Evolutionary conservation across 192 early-diverging fungal species (phyloP).

Genomic region (Kickxella alabastrina): DNA sequence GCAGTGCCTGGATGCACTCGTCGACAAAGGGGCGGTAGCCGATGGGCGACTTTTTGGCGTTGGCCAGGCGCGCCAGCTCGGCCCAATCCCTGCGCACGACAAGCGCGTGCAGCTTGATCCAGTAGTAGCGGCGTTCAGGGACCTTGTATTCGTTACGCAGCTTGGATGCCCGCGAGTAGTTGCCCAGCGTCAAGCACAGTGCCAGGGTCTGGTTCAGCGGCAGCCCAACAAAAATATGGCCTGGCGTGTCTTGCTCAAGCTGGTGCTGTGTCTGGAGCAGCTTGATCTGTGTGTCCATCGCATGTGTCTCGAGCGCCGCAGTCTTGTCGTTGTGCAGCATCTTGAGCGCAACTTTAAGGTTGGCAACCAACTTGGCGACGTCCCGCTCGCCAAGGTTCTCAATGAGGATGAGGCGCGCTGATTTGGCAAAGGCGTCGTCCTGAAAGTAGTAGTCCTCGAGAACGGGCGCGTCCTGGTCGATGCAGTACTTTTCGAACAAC

Average conservation of each 20-base stretch:
- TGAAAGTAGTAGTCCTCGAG: slow-evolving; percentile 97
- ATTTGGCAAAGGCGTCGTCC: slow-evolving; percentile 71
- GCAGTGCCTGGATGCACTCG: slow-evolving; percentile 71
- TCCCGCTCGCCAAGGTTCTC: slow-evolving; percentile 49
- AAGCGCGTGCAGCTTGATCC: slow-evolving; percentile 82
- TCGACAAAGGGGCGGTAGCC: slow-evolving; percentile 78
- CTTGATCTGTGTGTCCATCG: slow-evolving; percentile 52
- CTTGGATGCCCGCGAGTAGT: slow-evolving; percentile 70
- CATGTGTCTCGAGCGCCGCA: slow-evolving; percentile 69
- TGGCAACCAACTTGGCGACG: slow-evolving; percentile 56
- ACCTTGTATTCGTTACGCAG: slow-evolving; percentile 81
- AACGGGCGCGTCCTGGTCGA: slow-evolving; percentile 66
- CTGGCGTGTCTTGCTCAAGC: slow-evolving; percentile 65
- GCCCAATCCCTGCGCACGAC: slow-evolving; percentile 82
- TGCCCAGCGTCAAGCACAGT: slow-evolving; percentile 69
- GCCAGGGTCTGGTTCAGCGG: slow-evolving; percentile 83
- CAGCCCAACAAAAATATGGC: slow-evolving; percentile 63
- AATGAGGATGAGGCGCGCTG: slow-evolving; percentile 57
- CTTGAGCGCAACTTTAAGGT: slow-evolving; percentile 68
- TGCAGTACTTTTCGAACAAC: slow-evolving; percentile 83
- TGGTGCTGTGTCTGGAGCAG: slow-evolving; percentile 70
- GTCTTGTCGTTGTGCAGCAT: slow-evolving; percentile 72
- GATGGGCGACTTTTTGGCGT: slow-evolving; percentile 74
- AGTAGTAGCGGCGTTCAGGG: slow-evolving; percentile 83
- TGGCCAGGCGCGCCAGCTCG: slow-evolving; percentile 75